Percentiles rank a stretch among this genome's conserved stretches.
phyloP scores from a whole-genome alignment of 2,329 filamentous ascomycete species.

The Cladosporium velox region DNA sequence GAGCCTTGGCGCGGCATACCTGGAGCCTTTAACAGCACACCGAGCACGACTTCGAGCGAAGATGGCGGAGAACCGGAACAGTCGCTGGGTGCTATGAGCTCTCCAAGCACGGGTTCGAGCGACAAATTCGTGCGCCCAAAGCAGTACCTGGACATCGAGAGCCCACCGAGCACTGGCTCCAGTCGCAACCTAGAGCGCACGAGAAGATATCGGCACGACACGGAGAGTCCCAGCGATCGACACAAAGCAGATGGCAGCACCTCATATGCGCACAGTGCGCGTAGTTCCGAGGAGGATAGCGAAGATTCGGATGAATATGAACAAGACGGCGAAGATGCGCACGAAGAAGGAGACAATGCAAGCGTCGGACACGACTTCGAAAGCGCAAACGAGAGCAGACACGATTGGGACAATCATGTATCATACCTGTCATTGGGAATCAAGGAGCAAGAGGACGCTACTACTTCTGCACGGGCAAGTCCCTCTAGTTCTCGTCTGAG shows the following conservation, averaged over 20 bases:
- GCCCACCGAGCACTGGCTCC: slow-evolving; percentile 15
- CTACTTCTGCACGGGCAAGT: background rate
- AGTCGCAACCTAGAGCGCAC: slow-evolving; percentile 7
- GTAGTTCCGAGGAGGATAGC: background rate
- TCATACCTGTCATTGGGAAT: slow-evolving; percentile 6
- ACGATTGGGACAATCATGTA: slow-evolving; percentile 10
- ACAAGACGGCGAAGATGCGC: background rate
- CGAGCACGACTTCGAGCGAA: slow-evolving; percentile 9
- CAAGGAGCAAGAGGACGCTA: background rate
- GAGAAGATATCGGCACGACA: slow-evolving; percentile 10
- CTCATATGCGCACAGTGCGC: background rate
- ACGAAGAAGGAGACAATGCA: background rate
- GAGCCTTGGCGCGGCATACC: slow-evolving; percentile 18
- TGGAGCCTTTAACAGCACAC: slow-evolving; percentile 15
- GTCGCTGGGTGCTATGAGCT: background rate
- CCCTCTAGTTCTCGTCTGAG: slow-evolving; percentile 10
- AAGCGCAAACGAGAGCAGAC: background rate
- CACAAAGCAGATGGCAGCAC: background rate
- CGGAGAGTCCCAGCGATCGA: slow-evolving; percentile 11
- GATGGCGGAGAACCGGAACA: background rate
- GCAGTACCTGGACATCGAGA: slow-evolving; percentile 16
- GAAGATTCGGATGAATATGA: background rate
- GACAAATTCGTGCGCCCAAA: slow-evolving; percentile 13
- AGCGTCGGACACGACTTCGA: background rate
- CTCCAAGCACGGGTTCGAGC: slow-evolving; percentile 12